Evolutionary conservation across 352 stramenopile genomes (phyloP).

Genomic region (Plasmopara halstedii): DNA sequence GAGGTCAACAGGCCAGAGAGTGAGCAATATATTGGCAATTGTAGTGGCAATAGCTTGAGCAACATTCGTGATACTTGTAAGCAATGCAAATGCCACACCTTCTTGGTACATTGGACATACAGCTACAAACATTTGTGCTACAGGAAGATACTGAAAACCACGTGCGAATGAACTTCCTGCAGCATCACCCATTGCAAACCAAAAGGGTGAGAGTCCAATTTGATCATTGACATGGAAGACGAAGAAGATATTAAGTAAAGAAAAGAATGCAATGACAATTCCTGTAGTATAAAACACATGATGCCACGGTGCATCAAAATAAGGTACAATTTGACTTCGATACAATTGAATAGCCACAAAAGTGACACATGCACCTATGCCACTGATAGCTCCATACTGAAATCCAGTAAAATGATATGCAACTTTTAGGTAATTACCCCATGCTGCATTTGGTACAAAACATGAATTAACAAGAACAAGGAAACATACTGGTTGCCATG

Average conservation of each 20-base stretch:
- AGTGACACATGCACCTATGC: conserved; percentile 58
- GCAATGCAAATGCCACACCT: conserved; percentile 63
- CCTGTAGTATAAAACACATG: conserved; percentile 58
- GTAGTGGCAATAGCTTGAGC: conserved; percentile 60
- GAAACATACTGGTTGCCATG: conserved; percentile 71
- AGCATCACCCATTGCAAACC: conserved; percentile 67
- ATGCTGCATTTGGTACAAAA: conserved; percentile 67
- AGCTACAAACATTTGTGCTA: conserved; percentile 69
- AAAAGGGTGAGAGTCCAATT: conserved; percentile 56
- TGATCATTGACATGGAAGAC: conserved; percentile 56
- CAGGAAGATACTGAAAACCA: conserved; percentile 71
- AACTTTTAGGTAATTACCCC: conserved; percentile 75
- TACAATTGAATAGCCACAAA: conserved; percentile 56
- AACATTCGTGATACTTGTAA: conserved; percentile 73
- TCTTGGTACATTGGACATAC: conserved; percentile 72
- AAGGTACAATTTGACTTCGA: conserved; percentile 32
- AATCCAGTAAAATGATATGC: conserved; percentile 69
- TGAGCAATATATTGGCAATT: conserved; percentile 70
- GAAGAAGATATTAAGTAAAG: conserved; percentile 61
- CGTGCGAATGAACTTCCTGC: conserved; percentile 61
- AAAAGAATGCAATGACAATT: conserved; percentile 51
- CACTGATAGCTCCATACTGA: conserved; percentile 65
- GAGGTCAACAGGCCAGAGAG: conserved; percentile 65
- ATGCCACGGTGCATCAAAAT: conserved; percentile 45
- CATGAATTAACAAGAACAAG: conserved; percentile 53